phyloP scores from a whole-genome alignment of 2,329 filamentous ascomycete species.

The Verticillium klebahnii region DNA sequence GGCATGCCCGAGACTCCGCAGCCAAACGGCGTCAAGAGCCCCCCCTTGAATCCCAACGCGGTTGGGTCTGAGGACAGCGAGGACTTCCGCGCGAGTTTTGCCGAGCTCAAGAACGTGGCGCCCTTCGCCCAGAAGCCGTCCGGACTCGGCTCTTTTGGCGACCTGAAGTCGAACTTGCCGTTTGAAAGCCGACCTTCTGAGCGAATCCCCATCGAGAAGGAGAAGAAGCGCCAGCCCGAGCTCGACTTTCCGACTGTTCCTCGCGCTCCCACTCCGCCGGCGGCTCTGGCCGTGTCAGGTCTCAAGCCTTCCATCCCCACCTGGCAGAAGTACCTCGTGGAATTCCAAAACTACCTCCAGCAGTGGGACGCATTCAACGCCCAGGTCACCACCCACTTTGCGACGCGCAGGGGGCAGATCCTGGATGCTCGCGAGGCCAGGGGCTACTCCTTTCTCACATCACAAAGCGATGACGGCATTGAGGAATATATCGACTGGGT shows the following conservation, averaged over 20 bases:
- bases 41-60: slow-evolving; percentile 25
- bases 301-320: slow-evolving; percentile 35
- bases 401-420: slow-evolving; percentile 42
- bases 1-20: slow-evolving; percentile 17
- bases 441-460: slow-evolving; percentile 40
- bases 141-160: slow-evolving; percentile 49
- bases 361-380: slow-evolving; percentile 37
- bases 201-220: slow-evolving; percentile 29
- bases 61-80: slow-evolving; percentile 52
- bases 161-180: slow-evolving; percentile 52
- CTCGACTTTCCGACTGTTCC: slow-evolving; percentile 46
- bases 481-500: slow-evolving; percentile 55
- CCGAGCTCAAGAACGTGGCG: slow-evolving; percentile 52
- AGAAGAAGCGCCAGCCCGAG: slow-evolving; percentile 22
- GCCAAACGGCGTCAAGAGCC: slow-evolving; percentile 16
- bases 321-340: slow-evolving; percentile 47
- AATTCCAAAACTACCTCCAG: slow-evolving; percentile 50
- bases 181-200: slow-evolving; percentile 49
- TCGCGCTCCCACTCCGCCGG: slow-evolving; percentile 41
- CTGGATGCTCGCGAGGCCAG: slow-evolving; percentile 32
- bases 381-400: slow-evolving; percentile 52
- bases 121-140: slow-evolving; percentile 43
- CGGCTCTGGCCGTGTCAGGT: slow-evolving; percentile 35
- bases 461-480: slow-evolving; percentile 40
- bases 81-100: slow-evolving; percentile 48